These are phyloP conservation scores for Thielaviopsis euricoi DNA, from an alignment of 2,329 filamentous ascomycete genomes.

Conservation along the genomic window DNA sequence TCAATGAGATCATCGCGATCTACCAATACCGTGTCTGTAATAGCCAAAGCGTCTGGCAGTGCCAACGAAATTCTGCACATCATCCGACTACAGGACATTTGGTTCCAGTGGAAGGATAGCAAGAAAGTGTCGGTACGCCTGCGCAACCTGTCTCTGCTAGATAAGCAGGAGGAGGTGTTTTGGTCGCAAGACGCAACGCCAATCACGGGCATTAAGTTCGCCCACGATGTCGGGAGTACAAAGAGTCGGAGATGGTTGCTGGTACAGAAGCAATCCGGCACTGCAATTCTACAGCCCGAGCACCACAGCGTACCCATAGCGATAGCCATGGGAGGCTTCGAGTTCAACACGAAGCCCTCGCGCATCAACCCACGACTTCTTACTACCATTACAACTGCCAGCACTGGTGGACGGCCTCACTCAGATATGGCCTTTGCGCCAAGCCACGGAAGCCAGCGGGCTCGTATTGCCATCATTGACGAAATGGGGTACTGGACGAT, in stretches of 20 bases:
- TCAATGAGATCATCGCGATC: constrained; percentile 17
- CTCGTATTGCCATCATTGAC: constrained; percentile 51
- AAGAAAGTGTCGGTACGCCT: constrained; percentile 30
- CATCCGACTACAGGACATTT: constrained; percentile 30
- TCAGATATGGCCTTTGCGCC: constrained; percentile 51
- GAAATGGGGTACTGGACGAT: constrained; percentile 49
- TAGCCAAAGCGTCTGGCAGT: constrained; percentile 36
- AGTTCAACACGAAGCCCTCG: constrained; percentile 22
- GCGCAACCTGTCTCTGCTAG: constrained; percentile 24
- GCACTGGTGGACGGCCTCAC: constrained; percentile 39
- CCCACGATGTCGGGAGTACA: constrained; percentile 20
- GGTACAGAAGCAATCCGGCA: constrained; percentile 35
- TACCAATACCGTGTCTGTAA: constrained; percentile 19
- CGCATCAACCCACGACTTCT: constrained; percentile 39
- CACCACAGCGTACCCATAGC: constrained; percentile 24
- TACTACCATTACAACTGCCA: constrained; percentile 30
- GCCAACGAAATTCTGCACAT: constrained; percentile 42
- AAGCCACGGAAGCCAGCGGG: constrained; percentile 26
- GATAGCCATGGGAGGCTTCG: constrained; percentile 10
- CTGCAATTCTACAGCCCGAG: constrained; percentile 34
- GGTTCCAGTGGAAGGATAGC: constrained; percentile 36
- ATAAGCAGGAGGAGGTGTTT: constrained; percentile 29
- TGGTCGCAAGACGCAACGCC: constrained; percentile 38
- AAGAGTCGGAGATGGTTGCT: constrained; percentile 32
- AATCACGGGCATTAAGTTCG: constrained; percentile 35